These are phyloP conservation scores for Bjerkandera adusta DNA, from an alignment of 1,284 basidiomycete genomes.

Conservation along the genomic window DNA sequence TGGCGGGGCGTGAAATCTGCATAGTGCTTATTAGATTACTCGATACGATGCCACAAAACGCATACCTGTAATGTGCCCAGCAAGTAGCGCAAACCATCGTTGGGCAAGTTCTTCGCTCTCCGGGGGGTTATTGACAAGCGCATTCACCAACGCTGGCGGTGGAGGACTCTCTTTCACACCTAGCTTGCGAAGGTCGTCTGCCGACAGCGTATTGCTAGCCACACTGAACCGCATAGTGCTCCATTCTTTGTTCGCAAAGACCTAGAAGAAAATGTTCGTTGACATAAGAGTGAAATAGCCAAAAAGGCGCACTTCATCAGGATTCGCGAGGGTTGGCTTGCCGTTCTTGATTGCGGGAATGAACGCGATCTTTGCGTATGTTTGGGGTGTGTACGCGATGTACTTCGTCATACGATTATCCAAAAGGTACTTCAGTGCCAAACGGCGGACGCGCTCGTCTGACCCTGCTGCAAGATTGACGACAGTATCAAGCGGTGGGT, in stretches of 20 bases:
- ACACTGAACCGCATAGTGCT: conserved; percentile 76
- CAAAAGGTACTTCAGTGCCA: conserved; percentile 78
- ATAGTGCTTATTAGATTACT: background rate
- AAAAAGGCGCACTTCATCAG: conserved; percentile 61
- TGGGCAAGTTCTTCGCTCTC: conserved; percentile 52
- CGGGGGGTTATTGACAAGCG: conserved; percentile 68
- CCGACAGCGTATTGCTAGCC: conserved; percentile 53
- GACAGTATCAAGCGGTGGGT: conserved; percentile 69
- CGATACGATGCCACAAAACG: background rate
- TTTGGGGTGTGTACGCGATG: conserved; percentile 54
- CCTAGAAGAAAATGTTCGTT: conserved; percentile 38
- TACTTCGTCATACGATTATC: conserved; percentile 69
- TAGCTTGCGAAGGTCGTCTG: conserved; percentile 61
- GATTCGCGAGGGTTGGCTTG: conserved; percentile 57
- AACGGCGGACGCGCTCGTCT: conserved; percentile 44
- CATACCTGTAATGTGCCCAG: conserved; percentile 69
- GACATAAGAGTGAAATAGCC: background rate
- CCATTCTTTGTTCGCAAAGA: conserved; percentile 74
- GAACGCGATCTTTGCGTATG: conserved; percentile 65
- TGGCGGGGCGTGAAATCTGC: conserved; percentile 45
- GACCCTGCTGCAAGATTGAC: conserved; percentile 64
- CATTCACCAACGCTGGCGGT: conserved; percentile 57
- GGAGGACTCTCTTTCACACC: conserved; percentile 77
- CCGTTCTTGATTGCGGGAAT: conserved; percentile 70
- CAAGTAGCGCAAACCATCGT: conserved; percentile 77